Evolutionary conservation across 495 filamentous ascomycete genomes (phyloP), one percentile per base, ranked within the genome.

Genomic region (Lasiosphaeria ovina): DNA sequence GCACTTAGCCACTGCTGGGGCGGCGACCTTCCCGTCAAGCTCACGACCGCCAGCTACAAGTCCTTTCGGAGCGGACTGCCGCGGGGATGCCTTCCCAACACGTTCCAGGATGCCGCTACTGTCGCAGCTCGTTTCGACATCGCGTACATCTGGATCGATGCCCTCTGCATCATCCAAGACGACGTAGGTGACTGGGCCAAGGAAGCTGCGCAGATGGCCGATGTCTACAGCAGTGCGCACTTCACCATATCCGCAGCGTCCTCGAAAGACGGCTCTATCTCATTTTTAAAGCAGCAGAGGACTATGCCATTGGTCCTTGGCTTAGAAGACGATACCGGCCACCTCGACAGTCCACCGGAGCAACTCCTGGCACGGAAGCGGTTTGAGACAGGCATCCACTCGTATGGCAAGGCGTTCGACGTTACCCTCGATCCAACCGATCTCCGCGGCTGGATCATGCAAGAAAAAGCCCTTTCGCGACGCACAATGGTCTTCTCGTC

Each of bases 11-110:
- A 51, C 48, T 51, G 48, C 48, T 51, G 48, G 48, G 48, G 48
- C 48, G 48, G 48, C 48, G 48, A 51, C 48, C 48, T 51, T 51
- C 48, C 48, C 48, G 48, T 51, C 48, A 51, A 51, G 48, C 48
- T 51, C 24, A 51, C 48, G 24, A 51, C 48, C 7, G 48, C 48
- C 48, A 51, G 31, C 48, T 51, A 51, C 48, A 10, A 51, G 48
- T 32, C 9, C 24, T 32, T 51, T 2, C 48, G 31, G 48, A 51
- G 48, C n/a, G 48, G 48, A 51, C 48, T 51, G 48, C 48, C 48
- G 48, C 24, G 48, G 48, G 48, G 11, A 51, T 51, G 9, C 48
- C 48, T 51, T 9, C 48, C 48, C 48, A 51, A 51, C 48, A 51
- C 48, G 48, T 51, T 51, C 48, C 48, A 51, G 51, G 48, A 51